Evolutionary conservation across 345 rosid genomes (phyloP), one percentile per base, ranked within the genome.

Genomic region (Lagerstroemia speciosa): DNA sequence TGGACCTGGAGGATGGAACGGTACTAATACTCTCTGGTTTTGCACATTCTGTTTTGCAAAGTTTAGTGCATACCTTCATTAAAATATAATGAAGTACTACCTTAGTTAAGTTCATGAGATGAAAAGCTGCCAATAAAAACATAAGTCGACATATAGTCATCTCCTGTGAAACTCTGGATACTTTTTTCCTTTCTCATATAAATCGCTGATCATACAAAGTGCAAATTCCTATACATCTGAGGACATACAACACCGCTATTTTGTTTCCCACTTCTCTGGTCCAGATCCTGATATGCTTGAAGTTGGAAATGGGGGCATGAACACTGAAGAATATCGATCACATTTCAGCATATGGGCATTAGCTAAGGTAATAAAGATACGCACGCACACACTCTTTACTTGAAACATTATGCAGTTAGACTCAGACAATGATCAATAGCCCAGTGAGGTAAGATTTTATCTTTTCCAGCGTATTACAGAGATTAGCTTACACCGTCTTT

Each of bases 231-330:
- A 16, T 43, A 62, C 0, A 15, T 62, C 26, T 19, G n/a, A 30
- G 45, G n/a, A 63, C 6, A 8, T 38, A 16, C 36, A 34, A 20
- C 12, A 17, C 16, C 8, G 20, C 38, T 14, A 19, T 2, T 32
- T 62, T 34, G 1, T 29, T 17, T 36, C 24, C 19, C 46, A 27
- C 29, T 32, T 12, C 12, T 22, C n/a, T 36, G 27, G 26, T 32
- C 64, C 76, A 87, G 93, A 88, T 72, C 90, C 93, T 0, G 93
- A 88, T 75, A 88, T 88, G 90, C 86, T 88, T 36, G 93, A 88
- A 78, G 85, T 88, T 34, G 93, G 90, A 17, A 88, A 88, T 68
- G 90, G 93, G 40, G 87, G 90, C 31, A 86, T 88, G 93, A 88
- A 81, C 8, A 74, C 78, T 0, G 84, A 83, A n/a, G 93, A 88